Evolutionary conservation across 768 basidiomycete species (phyloP).

Genomic region (Postia placenta): DNA sequence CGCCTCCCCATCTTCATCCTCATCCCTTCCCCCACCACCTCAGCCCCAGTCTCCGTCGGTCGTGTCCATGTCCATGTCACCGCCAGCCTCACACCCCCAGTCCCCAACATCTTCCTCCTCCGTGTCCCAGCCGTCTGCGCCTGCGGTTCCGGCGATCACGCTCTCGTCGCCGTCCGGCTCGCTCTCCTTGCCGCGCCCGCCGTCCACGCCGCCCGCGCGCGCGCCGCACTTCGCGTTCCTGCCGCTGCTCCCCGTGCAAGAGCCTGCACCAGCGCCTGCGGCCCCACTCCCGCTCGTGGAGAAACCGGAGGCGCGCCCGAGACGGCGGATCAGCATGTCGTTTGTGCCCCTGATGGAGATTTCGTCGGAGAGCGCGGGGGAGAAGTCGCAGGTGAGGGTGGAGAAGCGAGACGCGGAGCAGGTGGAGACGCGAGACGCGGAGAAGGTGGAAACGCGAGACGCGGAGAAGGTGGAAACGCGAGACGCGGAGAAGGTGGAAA

Average conservation of each 20-base stretch:
- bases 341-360: constrained; percentile 13
- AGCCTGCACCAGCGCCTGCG: constrained; percentile 5
- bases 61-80: not conserved
- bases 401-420: too few relatives aligned
- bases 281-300: not conserved
- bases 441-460: too few relatives aligned
- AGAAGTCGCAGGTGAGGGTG: too few relatives aligned
- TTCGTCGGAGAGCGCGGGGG: too few relatives aligned
- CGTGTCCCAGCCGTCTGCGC: not conserved
- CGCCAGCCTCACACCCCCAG: not conserved
- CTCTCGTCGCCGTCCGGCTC: not conserved
- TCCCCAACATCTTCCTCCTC: not conserved
- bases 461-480: too few relatives aligned
- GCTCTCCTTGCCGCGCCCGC: not conserved
- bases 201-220: constrained; percentile 3
- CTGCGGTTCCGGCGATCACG: not conserved
- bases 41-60: not conserved
- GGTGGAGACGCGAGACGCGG: too few relatives aligned
- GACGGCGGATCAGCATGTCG: constrained; percentile 12
- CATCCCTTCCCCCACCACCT: not conserved
- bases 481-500: too few relatives aligned
- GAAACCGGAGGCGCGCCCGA: constrained; percentile 7
- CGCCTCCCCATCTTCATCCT: not conserved
- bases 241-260: constrained; percentile 20
- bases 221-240: constrained; percentile 17